Base-by-base conservation (phyloP, 2,329 filamentous ascomycete species). In the Scleromitrula shiraiana region DNA sequence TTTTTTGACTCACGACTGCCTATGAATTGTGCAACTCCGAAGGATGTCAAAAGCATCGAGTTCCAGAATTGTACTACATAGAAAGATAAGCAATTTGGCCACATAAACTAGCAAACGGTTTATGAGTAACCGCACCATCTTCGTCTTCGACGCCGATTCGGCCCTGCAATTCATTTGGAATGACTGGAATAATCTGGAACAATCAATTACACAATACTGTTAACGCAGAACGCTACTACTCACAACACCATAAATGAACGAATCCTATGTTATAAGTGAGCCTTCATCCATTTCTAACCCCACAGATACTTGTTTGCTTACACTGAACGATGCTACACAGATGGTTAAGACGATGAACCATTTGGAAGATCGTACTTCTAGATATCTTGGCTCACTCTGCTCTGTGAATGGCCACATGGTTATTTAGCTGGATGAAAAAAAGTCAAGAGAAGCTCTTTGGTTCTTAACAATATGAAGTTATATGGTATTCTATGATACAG, bases 21-120 rank as follows among this genome's bases (percentile, higher is more conserved):
- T 3, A 77, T 66, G n/a, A 87, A 71, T 7, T 88, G 67, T 1
- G 82, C 75, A 2, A 75, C 79, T 30, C 81, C 83, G 59, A 87
- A 88, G 20, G 82, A 73, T 14, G 82, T 81, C 3, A 88, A 68
- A 2, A 88, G 70, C 17, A 87, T 75, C 0, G 83, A 83, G 2
- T 80, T 77, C 83, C 83, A 88, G 57, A 70, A 72, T 64, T 88
- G 83, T 1, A 82, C 76, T 62, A 59, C 52, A n/a, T 45, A 68
- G 63, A 33, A 26, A 30, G 41, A 14, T 45, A 27, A n/a, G 2
- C 8, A 6, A n/a, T 17, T 22, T 10, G 12, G 14, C 19, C 5
- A 19, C 6, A 41, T 20, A 7, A 15, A 7, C 7, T 29, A 17
- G 33, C 6, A 23, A 10, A n/a, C 10, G 7, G 12, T 3, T 7